Percentiles rank a stretch among this genome's conserved stretches.
Conservation (phyloP, 2,329 filamentous ascomycete species). For the Arthroderma sp. region DNA sequence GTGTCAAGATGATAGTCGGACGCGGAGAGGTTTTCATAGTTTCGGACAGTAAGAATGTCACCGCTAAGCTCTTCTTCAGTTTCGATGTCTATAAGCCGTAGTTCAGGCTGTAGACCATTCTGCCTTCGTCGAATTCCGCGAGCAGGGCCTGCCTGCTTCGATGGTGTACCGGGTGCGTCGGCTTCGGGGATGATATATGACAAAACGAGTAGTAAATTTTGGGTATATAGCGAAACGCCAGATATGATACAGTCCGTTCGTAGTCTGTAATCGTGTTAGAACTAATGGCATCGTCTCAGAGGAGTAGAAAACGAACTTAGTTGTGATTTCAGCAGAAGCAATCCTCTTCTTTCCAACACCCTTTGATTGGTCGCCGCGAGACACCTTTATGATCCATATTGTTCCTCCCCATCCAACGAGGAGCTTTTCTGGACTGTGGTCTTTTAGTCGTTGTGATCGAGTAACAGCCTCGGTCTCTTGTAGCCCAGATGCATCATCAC, state of each 20-base stretch:
- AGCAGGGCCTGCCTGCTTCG: constrained; percentile 35
- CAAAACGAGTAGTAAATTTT: constrained; percentile 77
- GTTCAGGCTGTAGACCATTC: constrained; percentile 73
- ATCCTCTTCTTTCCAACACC: constrained; percentile 57
- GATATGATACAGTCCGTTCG: constrained; percentile 97
- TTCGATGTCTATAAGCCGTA: constrained; percentile 78
- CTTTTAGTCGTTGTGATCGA: constrained; percentile 11
- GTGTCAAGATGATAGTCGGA: constrained; percentile 87
- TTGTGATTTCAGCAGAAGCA: constrained; percentile 78
- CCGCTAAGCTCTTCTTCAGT: constrained; percentile 76
- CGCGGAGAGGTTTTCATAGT: constrained; percentile 72
- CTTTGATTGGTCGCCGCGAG: constrained; percentile 59
- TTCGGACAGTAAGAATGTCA: constrained; percentile 71
- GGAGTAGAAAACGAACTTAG: constrained; percentile 48
- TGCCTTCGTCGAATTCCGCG: constrained; percentile 58
- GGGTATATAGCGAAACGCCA: constrained; percentile 91
- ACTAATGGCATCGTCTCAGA: background rate
- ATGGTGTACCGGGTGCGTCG: constrained; percentile 43
- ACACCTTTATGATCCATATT: constrained; percentile 89
- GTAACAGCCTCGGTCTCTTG: constrained; percentile 14
- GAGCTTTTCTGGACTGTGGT: constrained; percentile 51
- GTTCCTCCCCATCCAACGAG: constrained; percentile 93
- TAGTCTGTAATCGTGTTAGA: constrained; percentile 43
- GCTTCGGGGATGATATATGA: constrained; percentile 71
- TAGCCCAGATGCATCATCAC: constrained; percentile 45